Evolutionary conservation across 164 flowering plant species (phyloP), one percentile per base, ranked within the genome.

Genomic region (Macadamia tetraphylla): DNA sequence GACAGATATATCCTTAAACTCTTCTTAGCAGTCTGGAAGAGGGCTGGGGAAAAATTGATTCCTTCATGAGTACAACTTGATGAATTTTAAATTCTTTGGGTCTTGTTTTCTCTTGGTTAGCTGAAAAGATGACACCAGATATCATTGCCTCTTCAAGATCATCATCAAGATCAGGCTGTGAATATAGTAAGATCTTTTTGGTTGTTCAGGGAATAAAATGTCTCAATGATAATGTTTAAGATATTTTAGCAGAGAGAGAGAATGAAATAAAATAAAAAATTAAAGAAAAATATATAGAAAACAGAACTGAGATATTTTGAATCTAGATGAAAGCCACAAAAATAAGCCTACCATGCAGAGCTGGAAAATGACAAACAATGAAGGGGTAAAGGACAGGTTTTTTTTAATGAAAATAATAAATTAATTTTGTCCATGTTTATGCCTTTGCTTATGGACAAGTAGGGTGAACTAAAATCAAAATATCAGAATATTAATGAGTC

Each of bases 401-500:
- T 23, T 53, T 53, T 53, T 0, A 49, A 14, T 14, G 8, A 49
- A 2, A 14, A 5, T 2, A 46, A 46, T 14, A 31, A 15, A 17
- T 29, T 53, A 53, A 70, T 51, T 3, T 13, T 58, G 68, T 48
- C 64, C 35, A 65, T 46, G 52, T 57, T 62, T 61, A 59, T 32
- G 18, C 9, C 14, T 64, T 23, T 31, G 31, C 13, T 62, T 30
- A 56, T 64, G 64, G 61, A 42, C 64, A 64, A 64, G 5, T 11
- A 57, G 48, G 62, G 14, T 23, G 40, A 30, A 17, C 48, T 42
- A 29, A 1, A 35, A 56, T 65, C 11, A 9, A 59, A 32, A 23
- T 52, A 62, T 68, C 59, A 53, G 12, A 63, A 49, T 40, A 59
- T 59, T 44, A 71, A 59, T 59, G 65, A 32, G 17, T 52, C 49